A percentile compares a stretch with the other conserved stretches of the same genome.
These are phyloP conservation scores for Acacia confusa DNA, from an alignment of 306 rosid genomes.

Conservation along the genomic window DNA sequence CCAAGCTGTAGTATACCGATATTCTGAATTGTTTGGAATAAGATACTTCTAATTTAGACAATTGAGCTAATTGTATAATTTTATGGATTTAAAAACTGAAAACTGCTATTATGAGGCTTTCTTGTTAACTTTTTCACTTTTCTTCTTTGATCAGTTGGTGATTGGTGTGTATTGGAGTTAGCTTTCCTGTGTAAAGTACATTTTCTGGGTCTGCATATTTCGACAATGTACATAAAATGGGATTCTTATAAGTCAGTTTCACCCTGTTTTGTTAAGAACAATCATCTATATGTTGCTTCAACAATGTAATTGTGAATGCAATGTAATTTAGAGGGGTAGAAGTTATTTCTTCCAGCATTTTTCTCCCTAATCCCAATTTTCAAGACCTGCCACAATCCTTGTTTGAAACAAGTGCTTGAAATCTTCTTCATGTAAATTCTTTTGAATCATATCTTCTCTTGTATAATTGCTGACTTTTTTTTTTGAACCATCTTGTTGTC, in stretches of 20 bases:
- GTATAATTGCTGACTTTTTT: not conserved
- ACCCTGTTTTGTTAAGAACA: not conserved
- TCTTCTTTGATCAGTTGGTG: not conserved
- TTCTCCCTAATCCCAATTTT: slow-evolving; percentile 5
- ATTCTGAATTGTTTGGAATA: not conserved
- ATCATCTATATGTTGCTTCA: not conserved
- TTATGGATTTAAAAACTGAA: not conserved
- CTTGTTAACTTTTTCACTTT: not conserved
- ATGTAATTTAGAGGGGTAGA: not conserved
- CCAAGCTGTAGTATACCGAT: not conserved
- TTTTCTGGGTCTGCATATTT: not conserved
- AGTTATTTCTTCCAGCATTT: not conserved
- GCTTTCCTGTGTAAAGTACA: not conserved
- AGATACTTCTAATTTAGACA: not conserved
- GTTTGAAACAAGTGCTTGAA: not conserved
- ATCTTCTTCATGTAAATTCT: not conserved
- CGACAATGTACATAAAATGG: not conserved
- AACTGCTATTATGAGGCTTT: not conserved
- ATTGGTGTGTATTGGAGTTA: slow-evolving; percentile 22
- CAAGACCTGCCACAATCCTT: not conserved
- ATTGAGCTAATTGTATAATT: not conserved
- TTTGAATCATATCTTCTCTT: not conserved
- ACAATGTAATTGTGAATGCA: not conserved
- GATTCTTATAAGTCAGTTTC: slow-evolving; percentile 6
- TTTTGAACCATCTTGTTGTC: not conserved